Evolutionary conservation across 176 grass and related monocot genomes (phyloP).

Genomic region (Poa pratensis): DNA sequence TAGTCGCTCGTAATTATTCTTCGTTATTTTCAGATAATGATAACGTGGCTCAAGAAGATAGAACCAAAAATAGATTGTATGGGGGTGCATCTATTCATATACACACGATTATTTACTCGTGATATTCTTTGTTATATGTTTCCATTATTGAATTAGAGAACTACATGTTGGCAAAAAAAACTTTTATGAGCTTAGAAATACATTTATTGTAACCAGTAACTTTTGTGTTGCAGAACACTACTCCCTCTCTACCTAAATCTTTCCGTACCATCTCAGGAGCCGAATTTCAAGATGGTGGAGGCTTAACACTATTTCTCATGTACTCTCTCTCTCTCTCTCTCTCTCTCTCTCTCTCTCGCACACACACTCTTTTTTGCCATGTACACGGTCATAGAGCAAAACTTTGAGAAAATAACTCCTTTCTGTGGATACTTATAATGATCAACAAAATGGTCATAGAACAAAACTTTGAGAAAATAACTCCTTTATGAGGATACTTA

Average conservation of each 20-base stretch:
- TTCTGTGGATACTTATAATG: neutral
- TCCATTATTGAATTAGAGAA: neutral
- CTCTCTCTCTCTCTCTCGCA: neutral
- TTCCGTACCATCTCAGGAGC: neutral
- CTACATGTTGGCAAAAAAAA: neutral
- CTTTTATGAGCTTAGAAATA: neutral
- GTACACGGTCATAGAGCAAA: neutral
- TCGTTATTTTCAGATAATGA: neutral
- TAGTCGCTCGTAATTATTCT: neutral
- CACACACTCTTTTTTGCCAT: too few species aligned
- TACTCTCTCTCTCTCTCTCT: neutral
- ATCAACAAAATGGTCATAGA: neutral
- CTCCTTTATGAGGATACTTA: neutral
- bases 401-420: neutral
- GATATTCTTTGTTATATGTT: neutral
- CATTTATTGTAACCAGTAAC: neutral
- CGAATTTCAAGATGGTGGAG: neutral
- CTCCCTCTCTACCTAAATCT: neutral
- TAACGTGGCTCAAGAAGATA: neutral
- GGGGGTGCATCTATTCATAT: neutral
- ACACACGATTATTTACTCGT: neutral
- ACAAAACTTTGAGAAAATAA: neutral
- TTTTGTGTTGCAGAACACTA: neutral
- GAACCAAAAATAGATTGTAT: neutral
- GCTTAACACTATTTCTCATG: neutral